Percentiles rank a stretch among this genome's conserved stretches.
Evolutionary conservation across 352 stramenopile genomes (phyloP).

Genomic region (Paralagenidium karlingii): DNA sequence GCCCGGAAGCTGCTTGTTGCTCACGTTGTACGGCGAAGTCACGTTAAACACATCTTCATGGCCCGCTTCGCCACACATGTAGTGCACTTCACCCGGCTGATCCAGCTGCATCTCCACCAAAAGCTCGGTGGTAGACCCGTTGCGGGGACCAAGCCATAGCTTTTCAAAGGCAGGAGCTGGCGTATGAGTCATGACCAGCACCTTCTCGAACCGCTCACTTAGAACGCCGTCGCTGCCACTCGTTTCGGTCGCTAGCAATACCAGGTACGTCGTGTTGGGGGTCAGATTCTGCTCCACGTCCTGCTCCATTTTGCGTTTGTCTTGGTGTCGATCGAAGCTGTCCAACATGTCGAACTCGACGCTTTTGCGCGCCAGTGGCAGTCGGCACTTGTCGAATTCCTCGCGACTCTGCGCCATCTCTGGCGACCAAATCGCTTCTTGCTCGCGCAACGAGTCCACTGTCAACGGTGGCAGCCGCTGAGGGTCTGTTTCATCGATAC

Average conservation of each 20-base stretch:
- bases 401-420: no score
- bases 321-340: conserved; percentile 3
- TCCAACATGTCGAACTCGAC: conserved; percentile 42
- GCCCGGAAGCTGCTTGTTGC: conserved; percentile 22
- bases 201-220: conserved; percentile 24
- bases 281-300: conserved; percentile 10
- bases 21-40: conserved; percentile 68
- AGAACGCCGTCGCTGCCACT: conserved; percentile 36
- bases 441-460: no score
- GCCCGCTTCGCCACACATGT: conserved; percentile 33
- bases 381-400: no score
- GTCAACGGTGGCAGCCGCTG: no score
- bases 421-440: no score
- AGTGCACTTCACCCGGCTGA: conserved; percentile 56
- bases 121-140: conserved; percentile 64
- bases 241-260: conserved; percentile 44
- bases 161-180: conserved; percentile 28
- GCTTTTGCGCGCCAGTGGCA: conserved; percentile 31
- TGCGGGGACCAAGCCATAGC: conserved; percentile 28
- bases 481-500: no score
- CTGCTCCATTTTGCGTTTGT: not conserved
- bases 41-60: conserved; percentile 51
- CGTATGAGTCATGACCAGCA: conserved; percentile 24
- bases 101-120: conserved; percentile 40
- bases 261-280: conserved; percentile 32